phyloP scores from a whole-genome alignment of 78 protist species.

The Dictyostelium firmibasis region DNA sequence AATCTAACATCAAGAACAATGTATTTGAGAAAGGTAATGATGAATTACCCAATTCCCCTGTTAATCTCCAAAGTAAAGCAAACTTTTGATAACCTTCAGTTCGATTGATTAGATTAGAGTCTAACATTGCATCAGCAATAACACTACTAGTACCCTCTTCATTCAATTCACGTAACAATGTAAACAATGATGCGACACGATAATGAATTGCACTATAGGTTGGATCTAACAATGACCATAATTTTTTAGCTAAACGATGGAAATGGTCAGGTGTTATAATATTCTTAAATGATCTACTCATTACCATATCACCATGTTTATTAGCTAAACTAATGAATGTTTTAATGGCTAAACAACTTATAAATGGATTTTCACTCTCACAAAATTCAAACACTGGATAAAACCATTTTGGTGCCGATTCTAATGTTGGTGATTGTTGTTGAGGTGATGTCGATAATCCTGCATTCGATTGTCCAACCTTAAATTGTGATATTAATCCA shows the following conservation, averaged over 20 bases:
- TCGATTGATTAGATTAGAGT: conserved; percentile 16
- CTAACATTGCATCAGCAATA: conserved; percentile 75
- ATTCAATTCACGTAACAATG: conserved; percentile 29
- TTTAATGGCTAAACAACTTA: conserved; percentile 54
- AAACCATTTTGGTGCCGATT: conserved; percentile 68
- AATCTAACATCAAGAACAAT: conserved; percentile 75
- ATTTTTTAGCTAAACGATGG: conserved; percentile 28
- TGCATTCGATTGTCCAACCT: background rate
- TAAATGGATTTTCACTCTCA: conserved; percentile 50
- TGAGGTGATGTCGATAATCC: conserved; percentile 5
- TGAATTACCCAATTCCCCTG: conserved; percentile 71
- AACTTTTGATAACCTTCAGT: conserved; percentile 68
- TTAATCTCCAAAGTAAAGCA: conserved; percentile 70
- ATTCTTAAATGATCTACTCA: conserved; percentile 2
- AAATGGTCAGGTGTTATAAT: conserved; percentile 39
- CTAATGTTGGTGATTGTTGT: conserved; percentile 15
- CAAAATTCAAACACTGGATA: conserved; percentile 49
- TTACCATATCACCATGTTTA: conserved; percentile 31
- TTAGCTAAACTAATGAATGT: conserved; percentile 32
- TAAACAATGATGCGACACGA: conserved; percentile 39
- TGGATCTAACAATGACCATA: conserved; percentile 69
- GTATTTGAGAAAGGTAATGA: conserved; percentile 64
- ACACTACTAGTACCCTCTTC: conserved; percentile 15
- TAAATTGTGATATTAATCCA: conserved; percentile 51
- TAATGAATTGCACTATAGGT: conserved; percentile 52